Conservation (phyloP, 108 stramenopile species). For the Bacterosira constricta region DNA sequence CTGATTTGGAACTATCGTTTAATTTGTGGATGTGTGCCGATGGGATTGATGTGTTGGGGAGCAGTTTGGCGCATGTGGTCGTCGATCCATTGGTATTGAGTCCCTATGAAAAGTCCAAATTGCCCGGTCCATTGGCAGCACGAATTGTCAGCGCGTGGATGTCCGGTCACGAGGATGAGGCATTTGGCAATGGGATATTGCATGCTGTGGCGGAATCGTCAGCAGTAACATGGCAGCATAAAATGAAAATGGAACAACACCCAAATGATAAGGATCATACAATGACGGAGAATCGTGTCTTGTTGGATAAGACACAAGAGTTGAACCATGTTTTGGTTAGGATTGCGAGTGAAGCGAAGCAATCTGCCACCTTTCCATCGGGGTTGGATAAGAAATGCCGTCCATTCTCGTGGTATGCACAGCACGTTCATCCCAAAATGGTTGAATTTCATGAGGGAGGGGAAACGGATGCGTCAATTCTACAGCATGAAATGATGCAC, state of each 20-base stretch:
- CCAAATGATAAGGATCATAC: constrained; percentile 3
- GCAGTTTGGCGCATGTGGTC: constrained; percentile 33
- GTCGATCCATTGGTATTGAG: constrained; percentile 32
- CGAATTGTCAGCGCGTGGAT: constrained; percentile 80
- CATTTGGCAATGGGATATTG: constrained; percentile 44
- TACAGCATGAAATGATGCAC: constrained; percentile 6
- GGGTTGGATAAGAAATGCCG: constrained; percentile 68
- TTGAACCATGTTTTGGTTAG: constrained; percentile 37
- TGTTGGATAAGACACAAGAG: constrained; percentile 26
- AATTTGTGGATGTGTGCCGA: constrained; percentile 90
- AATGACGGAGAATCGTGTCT: constrained; percentile 13
- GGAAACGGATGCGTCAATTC: background rate
- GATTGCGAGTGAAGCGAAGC: constrained; percentile 51
- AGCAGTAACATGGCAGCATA: constrained; percentile 32
- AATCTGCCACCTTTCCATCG: constrained; percentile 47
- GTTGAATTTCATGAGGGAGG: constrained; percentile 37
- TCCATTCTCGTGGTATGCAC: constrained; percentile 74
- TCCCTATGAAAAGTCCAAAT: constrained; percentile 6
- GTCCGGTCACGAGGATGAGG: constrained; percentile 54
- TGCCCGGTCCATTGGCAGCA: constrained; percentile 42
- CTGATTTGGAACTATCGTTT: constrained; percentile 76
- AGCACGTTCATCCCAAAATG: constrained; percentile 54
- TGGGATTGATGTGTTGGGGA: constrained; percentile 73
- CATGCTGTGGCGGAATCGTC: constrained; percentile 38
- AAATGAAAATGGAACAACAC: background rate